These are phyloP conservation scores for Zostera marina DNA, from an alignment of 116 monocot genomes.

Conservation along the genomic window DNA sequence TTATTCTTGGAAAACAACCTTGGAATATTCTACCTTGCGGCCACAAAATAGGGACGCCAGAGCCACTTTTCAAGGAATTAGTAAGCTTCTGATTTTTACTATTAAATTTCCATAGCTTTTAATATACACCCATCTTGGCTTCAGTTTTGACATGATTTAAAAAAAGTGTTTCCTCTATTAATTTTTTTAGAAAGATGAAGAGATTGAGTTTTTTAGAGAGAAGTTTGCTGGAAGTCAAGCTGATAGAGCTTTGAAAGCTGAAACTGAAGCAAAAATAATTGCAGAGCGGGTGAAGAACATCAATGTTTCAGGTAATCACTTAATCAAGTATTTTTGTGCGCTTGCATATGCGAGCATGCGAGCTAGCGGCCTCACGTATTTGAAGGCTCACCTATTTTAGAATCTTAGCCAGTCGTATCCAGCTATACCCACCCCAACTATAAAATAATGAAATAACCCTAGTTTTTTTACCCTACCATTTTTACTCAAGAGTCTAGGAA, in stretches of 20 bases:
- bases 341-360: no score
- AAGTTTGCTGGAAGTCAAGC: constrained; percentile 95
- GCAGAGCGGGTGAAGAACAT: constrained; percentile 49
- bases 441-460: no score
- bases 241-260: constrained; percentile 60
- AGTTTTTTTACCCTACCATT: no score
- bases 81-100: constrained; percentile 13
- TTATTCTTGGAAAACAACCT: constrained; percentile 39
- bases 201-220: constrained; percentile 58
- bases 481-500: no score
- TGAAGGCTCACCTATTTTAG: no score
- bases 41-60: constrained; percentile 76
- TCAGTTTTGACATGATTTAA: neutral
- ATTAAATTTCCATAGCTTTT: neutral
- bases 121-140: neutral
- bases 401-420: no score
- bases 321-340: neutral
- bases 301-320: constrained; percentile 41
- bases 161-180: neutral
- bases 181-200: constrained; percentile 73
- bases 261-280: constrained; percentile 48
- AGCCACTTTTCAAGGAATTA: constrained; percentile 84
- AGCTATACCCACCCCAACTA: no score
- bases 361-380: no score
- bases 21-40: constrained; percentile 75